Evolutionary conservation across 768 basidiomycete genomes (phyloP), one percentile per base, ranked within the genome.

Genomic region (Auriculariales sp.): DNA sequence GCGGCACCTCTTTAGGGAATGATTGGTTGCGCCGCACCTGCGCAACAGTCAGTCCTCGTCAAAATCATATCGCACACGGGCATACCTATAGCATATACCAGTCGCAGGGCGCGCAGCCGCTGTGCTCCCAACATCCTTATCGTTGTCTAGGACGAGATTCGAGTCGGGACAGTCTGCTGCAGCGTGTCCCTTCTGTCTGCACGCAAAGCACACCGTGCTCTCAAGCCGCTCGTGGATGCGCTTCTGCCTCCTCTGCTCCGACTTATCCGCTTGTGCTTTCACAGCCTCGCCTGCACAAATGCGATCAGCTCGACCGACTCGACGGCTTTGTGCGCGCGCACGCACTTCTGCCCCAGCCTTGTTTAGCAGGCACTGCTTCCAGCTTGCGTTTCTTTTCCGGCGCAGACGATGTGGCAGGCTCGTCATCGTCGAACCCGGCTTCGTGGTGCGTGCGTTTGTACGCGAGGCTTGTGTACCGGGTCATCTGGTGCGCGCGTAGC

Each of bases 21-120:
- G 92, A 48, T 70, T 74, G 4, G 69, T 71, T 2, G 89, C 89
- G 39, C 89, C 85, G 56, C 92, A 95, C 56, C 92, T 92, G 56
- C 5, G 34, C 12, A 48, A 19, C 30, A 24, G 19, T 5, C 33
- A 34, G 22, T 15, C 11, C n/a, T n/a, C n/a, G 27, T 22, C 15
- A 22, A n/a, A 32, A 17, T 19, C 19, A 28, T 47, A 28, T 28
- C 24, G 47, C n/a, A 22, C 30, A 49, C 31, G 24, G 14, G 47
- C 75, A 52, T 57, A 77, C 91, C 90, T 63, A 64, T 91, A 80
- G 64, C 83, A 83, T 49, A 83, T 78, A 32, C 74, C 81, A 27
- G 76, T 69, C 22, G 56, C 59, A 6, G 58, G 57, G 59, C 7
- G 53, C 54, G 12, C 34, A 42, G 27, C 31, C 24, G 33, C 24